Conservation (phyloP, 2,329 filamentous ascomycete species). For the Cordyceps cicadae region DNA sequence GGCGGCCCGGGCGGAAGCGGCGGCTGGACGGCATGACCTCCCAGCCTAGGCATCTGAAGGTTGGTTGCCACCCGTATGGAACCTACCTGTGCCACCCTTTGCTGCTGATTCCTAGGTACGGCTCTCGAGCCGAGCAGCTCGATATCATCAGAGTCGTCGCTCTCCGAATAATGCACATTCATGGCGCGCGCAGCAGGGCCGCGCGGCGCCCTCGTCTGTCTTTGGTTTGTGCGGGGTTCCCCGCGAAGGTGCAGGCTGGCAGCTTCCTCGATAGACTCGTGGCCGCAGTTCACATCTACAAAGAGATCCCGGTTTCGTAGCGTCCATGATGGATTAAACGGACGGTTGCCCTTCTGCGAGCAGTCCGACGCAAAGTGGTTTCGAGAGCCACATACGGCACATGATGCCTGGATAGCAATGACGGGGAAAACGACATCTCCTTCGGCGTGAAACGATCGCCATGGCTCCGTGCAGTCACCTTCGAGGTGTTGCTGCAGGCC, state of each 20-base stretch:
- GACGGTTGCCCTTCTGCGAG: constrained; percentile 18
- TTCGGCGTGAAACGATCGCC: constrained; percentile 45
- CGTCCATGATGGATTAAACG: constrained; percentile 43
- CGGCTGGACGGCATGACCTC: constrained; percentile 20
- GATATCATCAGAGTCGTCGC: constrained; percentile 34
- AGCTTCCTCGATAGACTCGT: constrained; percentile 30
- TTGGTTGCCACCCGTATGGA: constrained; percentile 33
- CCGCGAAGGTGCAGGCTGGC: constrained; percentile 18
- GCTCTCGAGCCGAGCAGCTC: constrained; percentile 32
- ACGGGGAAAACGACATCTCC: constrained; percentile 38
- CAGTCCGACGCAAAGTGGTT: constrained; percentile 54
- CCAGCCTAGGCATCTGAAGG: constrained; percentile 27
- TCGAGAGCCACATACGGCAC: constrained; percentile 46
- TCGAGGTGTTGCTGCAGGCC: constrained; percentile 48
- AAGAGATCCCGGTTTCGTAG: constrained; percentile 40
- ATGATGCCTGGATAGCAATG: constrained; percentile 40
- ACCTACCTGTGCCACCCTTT: constrained; percentile 17
- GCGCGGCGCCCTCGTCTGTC: constrained; percentile 24
- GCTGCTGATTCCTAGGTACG: constrained; percentile 22
- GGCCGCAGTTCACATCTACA: constrained; percentile 35
- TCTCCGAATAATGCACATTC: constrained; percentile 38
- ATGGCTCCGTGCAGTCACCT: constrained; percentile 49
- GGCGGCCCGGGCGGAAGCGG: constrained; percentile 32
- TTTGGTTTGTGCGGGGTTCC: constrained; percentile 15
- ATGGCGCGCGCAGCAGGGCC: constrained; percentile 28